Percentiles rank a stretch among this genome's conserved stretches.
Evolutionary conservation across 305 asterid genomes (phyloP).

Genomic region (Nicotiana rustica): DNA sequence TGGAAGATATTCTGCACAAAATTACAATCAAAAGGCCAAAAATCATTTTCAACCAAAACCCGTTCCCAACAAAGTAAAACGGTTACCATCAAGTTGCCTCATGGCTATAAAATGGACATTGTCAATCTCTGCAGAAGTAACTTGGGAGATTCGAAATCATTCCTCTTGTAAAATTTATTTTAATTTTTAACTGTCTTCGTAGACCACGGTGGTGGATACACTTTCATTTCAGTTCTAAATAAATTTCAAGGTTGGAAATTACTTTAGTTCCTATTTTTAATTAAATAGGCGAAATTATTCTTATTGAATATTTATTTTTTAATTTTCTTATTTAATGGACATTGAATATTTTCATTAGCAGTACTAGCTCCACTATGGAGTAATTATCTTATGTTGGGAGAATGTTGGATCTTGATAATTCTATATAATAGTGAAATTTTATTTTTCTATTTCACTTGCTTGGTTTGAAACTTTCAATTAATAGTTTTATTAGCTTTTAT

Average conservation of each 20-base stretch:
- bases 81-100: background rate
- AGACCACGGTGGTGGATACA: too few relatives aligned
- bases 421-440: too few relatives aligned
- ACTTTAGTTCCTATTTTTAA: background rate
- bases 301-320: too few relatives aligned
- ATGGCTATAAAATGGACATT: background rate
- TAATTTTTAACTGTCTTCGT: too few relatives aligned
- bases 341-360: background rate
- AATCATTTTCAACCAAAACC: background rate
- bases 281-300: too few relatives aligned
- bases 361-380: background rate
- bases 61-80: background rate
- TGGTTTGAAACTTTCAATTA: too few relatives aligned
- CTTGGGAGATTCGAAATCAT: background rate
- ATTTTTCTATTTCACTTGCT: too few relatives aligned
- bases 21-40: too few relatives aligned
- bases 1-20: background rate
- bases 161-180: background rate
- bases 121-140: background rate
- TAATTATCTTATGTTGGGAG: background rate
- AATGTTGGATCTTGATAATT: background rate
- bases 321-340: background rate
- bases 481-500: too few relatives aligned
- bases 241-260: too few relatives aligned
- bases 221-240: background rate